These are phyloP conservation scores for Suillus ampliporus DNA, from an alignment of 768 basidiomycete genomes.

Conservation along the genomic window DNA sequence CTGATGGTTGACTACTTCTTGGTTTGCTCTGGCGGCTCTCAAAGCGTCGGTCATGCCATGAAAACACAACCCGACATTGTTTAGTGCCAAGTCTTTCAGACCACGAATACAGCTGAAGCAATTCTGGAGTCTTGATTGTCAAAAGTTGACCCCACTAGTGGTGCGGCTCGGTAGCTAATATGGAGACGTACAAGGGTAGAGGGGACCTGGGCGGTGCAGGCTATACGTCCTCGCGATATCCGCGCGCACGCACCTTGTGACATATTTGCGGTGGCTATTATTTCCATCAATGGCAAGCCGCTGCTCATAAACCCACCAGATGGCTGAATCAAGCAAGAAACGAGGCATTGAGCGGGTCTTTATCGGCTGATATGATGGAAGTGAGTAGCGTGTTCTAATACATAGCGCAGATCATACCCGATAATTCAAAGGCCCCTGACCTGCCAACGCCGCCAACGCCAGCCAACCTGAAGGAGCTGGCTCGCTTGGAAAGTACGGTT, in stretches of 20 bases:
- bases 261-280: not conserved
- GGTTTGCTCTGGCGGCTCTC: not conserved
- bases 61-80: not conserved
- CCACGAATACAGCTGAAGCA: not conserved
- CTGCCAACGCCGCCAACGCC: conserved; percentile 1
- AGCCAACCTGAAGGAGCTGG: not conserved
- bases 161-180: not conserved
- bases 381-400: conserved; percentile 2
- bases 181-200: not conserved
- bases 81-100: too few relatives aligned
- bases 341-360: conserved; percentile 3
- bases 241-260: not conserved
- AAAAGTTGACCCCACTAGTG: not conserved
- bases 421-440: not conserved
- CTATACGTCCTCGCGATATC: not conserved
- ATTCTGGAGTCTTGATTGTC: not conserved
- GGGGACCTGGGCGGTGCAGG: not conserved
- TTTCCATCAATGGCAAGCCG: conserved; percentile 3
- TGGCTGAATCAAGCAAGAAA: conserved; percentile 7
- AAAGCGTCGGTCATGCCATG: not conserved
- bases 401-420: not conserved
- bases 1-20: not conserved
- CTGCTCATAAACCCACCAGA: conserved; percentile 2
- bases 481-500: too few relatives aligned
- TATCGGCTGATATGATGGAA: not conserved